Conservation (phyloP, 768 basidiomycete species). For the Leucocoprinus leucothites region DNA sequence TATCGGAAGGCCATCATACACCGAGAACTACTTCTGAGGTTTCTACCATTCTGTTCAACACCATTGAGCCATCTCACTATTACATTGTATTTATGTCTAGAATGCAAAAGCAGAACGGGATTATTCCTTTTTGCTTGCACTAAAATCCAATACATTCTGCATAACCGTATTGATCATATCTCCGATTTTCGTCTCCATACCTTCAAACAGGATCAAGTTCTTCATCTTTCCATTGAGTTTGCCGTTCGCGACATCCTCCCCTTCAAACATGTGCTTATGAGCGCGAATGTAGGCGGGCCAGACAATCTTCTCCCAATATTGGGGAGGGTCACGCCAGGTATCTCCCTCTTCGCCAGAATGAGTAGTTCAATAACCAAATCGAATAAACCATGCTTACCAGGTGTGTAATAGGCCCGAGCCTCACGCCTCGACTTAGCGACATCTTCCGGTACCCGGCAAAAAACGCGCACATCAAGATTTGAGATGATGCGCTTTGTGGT, state of each 20-base stretch:
- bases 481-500: conserved; percentile 59
- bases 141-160: too few species aligned
- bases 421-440: conserved; percentile 71
- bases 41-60: too few species aligned
- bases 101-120: too few species aligned
- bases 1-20: too few species aligned
- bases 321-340: conserved; percentile 86
- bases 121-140: too few species aligned
- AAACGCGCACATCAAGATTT: conserved; percentile 71
- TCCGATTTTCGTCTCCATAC: conserved; percentile 53
- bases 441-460: conserved; percentile 81
- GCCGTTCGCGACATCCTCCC: conserved; percentile 75
- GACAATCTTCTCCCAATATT: conserved; percentile 90
- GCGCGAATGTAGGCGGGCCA: conserved; percentile 92
- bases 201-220: conserved; percentile 56
- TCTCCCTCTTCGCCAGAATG: conserved; percentile 57
- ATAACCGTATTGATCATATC: conserved; percentile 45
- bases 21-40: too few species aligned
- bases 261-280: conserved; percentile 66
- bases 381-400: conserved; percentile 58
- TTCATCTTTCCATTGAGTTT: conserved; percentile 45
- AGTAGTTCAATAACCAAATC: neutral
- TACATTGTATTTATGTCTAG: too few species aligned
- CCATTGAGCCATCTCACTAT: too few species aligned
- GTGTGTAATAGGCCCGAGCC: conserved; percentile 84